Base-by-base conservation (phyloP, 148 eudicot species). In the Chenopodium suecicum region DNA sequence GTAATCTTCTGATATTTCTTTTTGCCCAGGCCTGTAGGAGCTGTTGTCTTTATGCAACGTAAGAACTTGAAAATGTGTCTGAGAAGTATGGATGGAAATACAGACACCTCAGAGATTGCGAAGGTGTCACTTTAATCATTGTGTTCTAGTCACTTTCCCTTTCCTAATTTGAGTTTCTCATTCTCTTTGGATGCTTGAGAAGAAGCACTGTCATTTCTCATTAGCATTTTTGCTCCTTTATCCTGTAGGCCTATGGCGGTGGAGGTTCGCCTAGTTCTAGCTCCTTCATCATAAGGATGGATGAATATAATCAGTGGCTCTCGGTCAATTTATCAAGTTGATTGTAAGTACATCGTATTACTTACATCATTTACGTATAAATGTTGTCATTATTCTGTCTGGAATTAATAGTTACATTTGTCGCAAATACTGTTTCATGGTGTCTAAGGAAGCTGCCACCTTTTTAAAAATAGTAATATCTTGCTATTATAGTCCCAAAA, bases 201-300 rank as follows among this genome's bases (percentile, higher is more conserved):
- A n/a, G 23, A 63, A 69, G 34, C 62, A 60, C 73, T 65, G 14
- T 77, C 29, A 80, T 22, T 73, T 81, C 44, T 13, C 58, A 46
- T 74, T 79, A 22, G n/a, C 44, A 41, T 56, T 50, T 50, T 50
- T 50, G 65, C 62, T 70, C 5, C 74, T 81, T 52, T 9, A 44
- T 79, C 70, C 23, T 73, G 79, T 82, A 95, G 98, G 98, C 94
- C 85, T 93, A 95, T 81, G 98, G 98, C 81, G 98, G 98, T 78
- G 98, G 98, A 29, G 98, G 97, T 79, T 86, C 86, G 25, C 90
- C 86, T 54, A 86, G 85, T 78, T 93, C 97, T 22, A 94, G 98
- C 86, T 94, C 98, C 73, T 94, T 94, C 75, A 91, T 94, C 73
- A 89, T 94, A 85, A 89, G 94, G 83, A 94, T 94, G 98, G 98